Conservation (phyloP, 768 basidiomycete species). For the Suillus bovinus region DNA sequence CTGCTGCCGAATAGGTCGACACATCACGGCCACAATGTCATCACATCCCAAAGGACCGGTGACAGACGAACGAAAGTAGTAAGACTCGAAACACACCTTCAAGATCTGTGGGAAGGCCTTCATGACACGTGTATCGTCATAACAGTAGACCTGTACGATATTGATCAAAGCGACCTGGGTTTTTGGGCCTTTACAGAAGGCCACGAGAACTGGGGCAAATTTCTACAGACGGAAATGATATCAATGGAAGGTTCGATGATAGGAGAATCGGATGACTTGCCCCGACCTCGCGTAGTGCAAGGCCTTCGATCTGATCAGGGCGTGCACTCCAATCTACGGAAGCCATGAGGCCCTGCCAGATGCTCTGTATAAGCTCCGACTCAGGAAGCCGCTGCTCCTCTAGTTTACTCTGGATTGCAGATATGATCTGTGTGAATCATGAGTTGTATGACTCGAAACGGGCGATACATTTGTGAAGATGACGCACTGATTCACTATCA, state of each 20-base stretch:
- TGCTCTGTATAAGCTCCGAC: constrained; percentile 79
- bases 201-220: constrained; percentile 82
- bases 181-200: constrained; percentile 87
- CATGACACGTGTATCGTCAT: constrained; percentile 94
- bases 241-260: not conserved
- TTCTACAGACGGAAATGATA: constrained; percentile 47
- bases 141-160: constrained; percentile 92
- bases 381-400: constrained; percentile 85
- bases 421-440: constrained; percentile 63
- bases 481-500: constrained; percentile 61
- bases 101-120: constrained; percentile 94
- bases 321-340: constrained; percentile 88
- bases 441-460: constrained; percentile 9
- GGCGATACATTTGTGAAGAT: constrained; percentile 5
- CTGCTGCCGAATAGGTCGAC: not conserved
- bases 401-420: constrained; percentile 68
- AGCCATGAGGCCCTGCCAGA: constrained; percentile 91
- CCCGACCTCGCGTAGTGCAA: constrained; percentile 84
- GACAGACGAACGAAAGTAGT: not conserved
- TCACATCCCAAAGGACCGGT: constrained; percentile 5
- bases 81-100: constrained; percentile 52
- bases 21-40: not conserved
- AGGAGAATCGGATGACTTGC: constrained; percentile 44
- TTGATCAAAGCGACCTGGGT: constrained; percentile 95
- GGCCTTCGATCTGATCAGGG: constrained; percentile 88